These are phyloP conservation scores for Plectosphaerella sp. DNA, from an alignment of 2,329 filamentous ascomycete species.

Conservation along the genomic window DNA sequence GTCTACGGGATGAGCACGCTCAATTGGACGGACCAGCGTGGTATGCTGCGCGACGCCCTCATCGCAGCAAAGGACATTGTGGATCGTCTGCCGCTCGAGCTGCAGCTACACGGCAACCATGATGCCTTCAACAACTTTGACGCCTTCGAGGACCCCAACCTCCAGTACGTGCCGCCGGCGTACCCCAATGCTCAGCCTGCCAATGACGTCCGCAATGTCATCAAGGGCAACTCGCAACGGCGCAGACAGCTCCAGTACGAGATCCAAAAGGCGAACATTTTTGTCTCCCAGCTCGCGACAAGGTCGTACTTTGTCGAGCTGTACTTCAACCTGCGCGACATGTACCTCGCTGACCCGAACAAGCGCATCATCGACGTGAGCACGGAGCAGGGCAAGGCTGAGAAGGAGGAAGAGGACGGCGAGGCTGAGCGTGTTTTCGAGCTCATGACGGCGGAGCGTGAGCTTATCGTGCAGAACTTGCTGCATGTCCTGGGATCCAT, in stretches of 20 bases:
- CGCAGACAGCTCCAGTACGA: constrained; percentile 68
- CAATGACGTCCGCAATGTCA: constrained; percentile 45
- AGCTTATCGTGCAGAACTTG: constrained; percentile 76
- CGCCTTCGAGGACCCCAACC: constrained; percentile 17
- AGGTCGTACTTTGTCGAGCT: constrained; percentile 83
- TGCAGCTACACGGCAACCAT: constrained; percentile 49
- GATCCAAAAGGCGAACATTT: constrained; percentile 89
- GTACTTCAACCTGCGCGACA: constrained; percentile 73
- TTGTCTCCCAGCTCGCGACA: constrained; percentile 74
- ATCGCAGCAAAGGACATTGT: constrained; percentile 65
- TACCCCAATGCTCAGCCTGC: constrained; percentile 41
- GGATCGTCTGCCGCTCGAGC: constrained; percentile 62
- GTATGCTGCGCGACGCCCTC: constrained; percentile 67
- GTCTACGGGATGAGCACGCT: constrained; percentile 75
- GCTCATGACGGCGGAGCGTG: constrained; percentile 70
- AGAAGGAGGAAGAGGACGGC: constrained; percentile 35
- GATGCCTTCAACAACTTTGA: constrained; percentile 32
- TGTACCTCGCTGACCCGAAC: constrained; percentile 46
- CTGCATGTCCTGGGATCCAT: constrained; percentile 71
- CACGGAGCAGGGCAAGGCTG: constrained; percentile 28
- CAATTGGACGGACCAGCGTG: constrained; percentile 73
- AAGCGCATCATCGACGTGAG: constrained; percentile 28
- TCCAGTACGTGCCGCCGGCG: constrained; percentile 47
- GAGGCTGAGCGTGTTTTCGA: constrained; percentile 47
- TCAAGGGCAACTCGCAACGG: constrained; percentile 43